Evolutionary conservation across 768 basidiomycete species (phyloP), one percentile per base, ranked within the genome.

Genomic region (Nidularia pulvinata): DNA sequence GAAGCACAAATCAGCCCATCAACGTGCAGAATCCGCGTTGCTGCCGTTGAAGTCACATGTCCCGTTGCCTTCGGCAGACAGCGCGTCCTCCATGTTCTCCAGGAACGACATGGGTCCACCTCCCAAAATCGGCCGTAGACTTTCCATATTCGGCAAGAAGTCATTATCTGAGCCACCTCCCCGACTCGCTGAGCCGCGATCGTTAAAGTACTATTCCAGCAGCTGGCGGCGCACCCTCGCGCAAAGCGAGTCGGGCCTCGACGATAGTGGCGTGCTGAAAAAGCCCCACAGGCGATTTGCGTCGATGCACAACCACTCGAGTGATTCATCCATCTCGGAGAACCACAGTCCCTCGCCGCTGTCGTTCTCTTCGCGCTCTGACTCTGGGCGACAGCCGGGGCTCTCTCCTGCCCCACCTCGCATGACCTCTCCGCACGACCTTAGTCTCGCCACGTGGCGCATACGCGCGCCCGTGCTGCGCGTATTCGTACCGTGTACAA

Each of bases 401-500:
- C 48, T 48, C 22, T 50, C 56, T 25, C 54, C 56, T 30, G 48
- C 58, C 37, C 58, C 61, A n/a, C 53, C 55, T 45, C 57, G 60
- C 50, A 39, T 57, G 48, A 57, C 60, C 32, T 72, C 81, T 4
- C 82, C 82, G 22, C 89, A 91, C 61, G 88, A 90, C 57, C 72
- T 93, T 37, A 67, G 63, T 45, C 66, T 79, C 45, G 88, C 88
- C 10, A 83, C 78, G 2, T 83, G 77, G 16, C 80, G 83, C 33
- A 72, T 70, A 4, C 86, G 88, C 10, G 90, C 90, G 4, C 91
- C 91, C 1, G 73, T 93, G 47, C 71, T 88, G 46, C 85, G 88
- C 30, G 82, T 89, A 47, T 93, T 88, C 57, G 83, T 89, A 25
- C 91, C 91, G 1, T 91, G 87, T 58, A 71, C 81, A 1, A 70